These are phyloP conservation scores for Ceratobasidium sp. DNA, from an alignment of 1,284 basidiomycete genomes.

Conservation along the genomic window DNA sequence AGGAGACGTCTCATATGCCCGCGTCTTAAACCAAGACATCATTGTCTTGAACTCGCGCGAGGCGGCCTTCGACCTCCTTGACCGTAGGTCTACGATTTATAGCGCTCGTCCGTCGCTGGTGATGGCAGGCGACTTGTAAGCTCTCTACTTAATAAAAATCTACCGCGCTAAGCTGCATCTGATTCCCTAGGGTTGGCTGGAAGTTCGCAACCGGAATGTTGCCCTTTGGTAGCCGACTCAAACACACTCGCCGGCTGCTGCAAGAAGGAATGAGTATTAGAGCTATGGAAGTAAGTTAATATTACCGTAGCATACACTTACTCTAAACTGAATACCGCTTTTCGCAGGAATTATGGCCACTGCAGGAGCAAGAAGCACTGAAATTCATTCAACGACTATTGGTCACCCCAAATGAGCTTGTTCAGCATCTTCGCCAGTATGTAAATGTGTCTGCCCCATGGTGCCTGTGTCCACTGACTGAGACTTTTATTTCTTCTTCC, in stretches of 20 bases:
- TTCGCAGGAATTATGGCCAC: constrained; percentile 9
- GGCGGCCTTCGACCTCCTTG: constrained; percentile 11
- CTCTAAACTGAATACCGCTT: neutral
- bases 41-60: constrained; percentile 35
- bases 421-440: constrained; percentile 32
- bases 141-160: neutral
- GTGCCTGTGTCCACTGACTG: too few relatives aligned
- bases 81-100: constrained; percentile 15
- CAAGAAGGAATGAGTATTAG: constrained; percentile 19
- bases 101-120: constrained; percentile 11
- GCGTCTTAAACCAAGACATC: constrained; percentile 24
- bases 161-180: neutral
- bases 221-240: constrained; percentile 15
- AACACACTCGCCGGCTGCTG: constrained; percentile 10
- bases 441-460: too few relatives aligned
- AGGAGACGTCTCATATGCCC: constrained; percentile 29
- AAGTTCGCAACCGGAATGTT: neutral
- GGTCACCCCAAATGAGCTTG: neutral
- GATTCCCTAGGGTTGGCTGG: constrained; percentile 27
- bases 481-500: neutral
- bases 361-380: constrained; percentile 35
- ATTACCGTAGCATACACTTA: neutral
- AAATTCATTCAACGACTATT: constrained; percentile 29
- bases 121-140: constrained; percentile 34
- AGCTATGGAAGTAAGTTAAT: constrained; percentile 13